Conservation (phyloP, 2,329 filamentous ascomycete species). For the Fusarium staphyleae region DNA sequence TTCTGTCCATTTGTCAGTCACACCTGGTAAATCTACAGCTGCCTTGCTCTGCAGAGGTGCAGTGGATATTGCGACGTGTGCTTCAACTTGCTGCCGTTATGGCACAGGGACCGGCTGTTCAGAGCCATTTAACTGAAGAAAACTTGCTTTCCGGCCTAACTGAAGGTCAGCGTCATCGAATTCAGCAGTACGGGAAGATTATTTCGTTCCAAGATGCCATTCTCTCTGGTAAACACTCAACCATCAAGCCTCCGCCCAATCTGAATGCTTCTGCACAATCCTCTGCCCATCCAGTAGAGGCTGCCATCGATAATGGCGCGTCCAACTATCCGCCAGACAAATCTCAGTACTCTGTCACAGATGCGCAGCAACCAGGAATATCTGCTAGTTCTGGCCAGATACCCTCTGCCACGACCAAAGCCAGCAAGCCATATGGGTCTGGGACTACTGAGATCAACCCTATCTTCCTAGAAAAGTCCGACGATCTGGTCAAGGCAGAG, state of each 20-base stretch:
- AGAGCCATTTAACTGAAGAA: conserved; percentile 23
- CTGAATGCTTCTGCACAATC: conserved; percentile 39
- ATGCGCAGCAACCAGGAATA: conserved; percentile 43
- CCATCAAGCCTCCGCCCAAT: conserved; percentile 62
- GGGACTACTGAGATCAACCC: conserved; percentile 77
- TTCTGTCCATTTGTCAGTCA: conserved; percentile 20
- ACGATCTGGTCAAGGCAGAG: conserved; percentile 83
- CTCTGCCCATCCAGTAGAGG: conserved; percentile 32
- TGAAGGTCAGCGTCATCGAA: conserved; percentile 61
- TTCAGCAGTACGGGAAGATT: conserved; percentile 79
- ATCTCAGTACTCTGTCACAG: conserved; percentile 48
- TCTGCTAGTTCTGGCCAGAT: conserved; percentile 3
- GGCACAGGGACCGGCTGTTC: conserved; percentile 37
- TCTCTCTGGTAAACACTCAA: conserved; percentile 76
- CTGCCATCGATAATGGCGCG: conserved; percentile 27
- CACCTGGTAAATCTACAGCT: conserved; percentile 14
- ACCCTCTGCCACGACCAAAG: conserved; percentile 40
- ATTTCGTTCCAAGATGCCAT: conserved; percentile 81
- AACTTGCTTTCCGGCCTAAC: conserved; percentile 42
- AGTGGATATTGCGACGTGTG: conserved; percentile 34
- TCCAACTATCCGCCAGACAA: conserved; percentile 36
- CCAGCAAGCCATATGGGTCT: conserved; percentile 52
- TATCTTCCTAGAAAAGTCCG: conserved; percentile 84
- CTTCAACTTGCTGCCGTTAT: conserved; percentile 36
- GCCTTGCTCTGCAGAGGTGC: conserved; percentile 21